A percentile compares a stretch with the other conserved stretches of the same genome.
Evolutionary conservation across 2,329 filamentous ascomycete species (phyloP).

Genomic region (Ascochyta rabiei): DNA sequence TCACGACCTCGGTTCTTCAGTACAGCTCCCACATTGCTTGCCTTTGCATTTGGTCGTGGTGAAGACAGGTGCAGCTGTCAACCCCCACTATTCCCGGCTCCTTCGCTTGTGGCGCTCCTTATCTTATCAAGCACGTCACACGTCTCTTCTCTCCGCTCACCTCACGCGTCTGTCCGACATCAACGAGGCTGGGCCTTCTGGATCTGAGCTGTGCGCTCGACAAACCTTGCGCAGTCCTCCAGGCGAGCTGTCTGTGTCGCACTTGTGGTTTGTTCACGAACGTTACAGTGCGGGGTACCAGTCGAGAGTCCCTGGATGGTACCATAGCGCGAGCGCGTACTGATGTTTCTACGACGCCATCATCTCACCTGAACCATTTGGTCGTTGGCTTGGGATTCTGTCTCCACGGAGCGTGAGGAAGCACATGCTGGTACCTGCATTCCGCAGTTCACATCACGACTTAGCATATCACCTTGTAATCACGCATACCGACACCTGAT

Average conservation of each 20-base stretch:
- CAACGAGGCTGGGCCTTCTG: slow-evolving; percentile 11
- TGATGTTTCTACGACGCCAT: slow-evolving; percentile 9
- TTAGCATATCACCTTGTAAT: slow-evolving; percentile 1
- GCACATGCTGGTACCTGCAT: background rate
- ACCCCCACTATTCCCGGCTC: slow-evolving; percentile 14
- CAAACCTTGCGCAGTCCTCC: background rate
- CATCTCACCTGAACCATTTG: background rate
- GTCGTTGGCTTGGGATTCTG: background rate
- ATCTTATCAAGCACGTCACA: slow-evolving; percentile 37
- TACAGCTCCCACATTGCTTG: too few species aligned
- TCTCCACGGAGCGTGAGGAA: background rate
- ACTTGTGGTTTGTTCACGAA: background rate
- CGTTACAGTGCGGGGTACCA: slow-evolving; percentile 1
- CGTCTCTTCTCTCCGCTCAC: slow-evolving; percentile 16
- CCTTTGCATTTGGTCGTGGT: background rate
- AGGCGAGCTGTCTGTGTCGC: slow-evolving; percentile 5
- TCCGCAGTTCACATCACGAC: background rate
- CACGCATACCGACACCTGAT: background rate
- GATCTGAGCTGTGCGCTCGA: slow-evolving; percentile 3
- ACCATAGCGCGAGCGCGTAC: background rate
- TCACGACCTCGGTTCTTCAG: background rate
- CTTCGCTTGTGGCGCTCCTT: slow-evolving; percentile 33
- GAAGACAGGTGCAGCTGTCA: slow-evolving; percentile 7
- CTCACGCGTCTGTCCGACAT: slow-evolving; percentile 13
- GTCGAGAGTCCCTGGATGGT: background rate